Evolutionary conservation across 352 stramenopile species (phyloP), one percentile per base, ranked within the genome.

Genomic region (Thalassiosira livingstoniorum): DNA sequence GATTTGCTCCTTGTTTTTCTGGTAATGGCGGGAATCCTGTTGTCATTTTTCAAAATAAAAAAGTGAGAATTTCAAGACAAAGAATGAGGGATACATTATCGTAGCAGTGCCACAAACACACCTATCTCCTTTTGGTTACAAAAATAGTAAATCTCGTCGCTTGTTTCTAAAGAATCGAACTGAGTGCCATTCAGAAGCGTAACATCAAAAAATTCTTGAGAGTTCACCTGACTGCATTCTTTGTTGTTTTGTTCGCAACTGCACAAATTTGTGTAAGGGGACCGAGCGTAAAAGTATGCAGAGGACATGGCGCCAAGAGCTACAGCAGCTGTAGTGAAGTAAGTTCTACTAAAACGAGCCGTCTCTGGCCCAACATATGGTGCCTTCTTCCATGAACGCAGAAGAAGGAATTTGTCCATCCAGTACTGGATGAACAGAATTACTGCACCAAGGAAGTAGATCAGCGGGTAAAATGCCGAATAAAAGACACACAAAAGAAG

Each of bases 401-500:
- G 66, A 0, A 93, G 60, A 25, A 85, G 88, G 39, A 90, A 93
- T 34, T 83, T 80, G 55, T 86, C 80, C 66, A 87, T 78, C 76
- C 68, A 90, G 42, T 91, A 92, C 47, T 92, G 87, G 15, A 86
- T 25, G 4, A 91, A 77, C 0, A 92, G 67, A 62, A 88, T 92
- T 2, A 79, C 34, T 61, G 82, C 82, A 10, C 86, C 86, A 58
- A 90, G 82, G 42, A 93, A 89, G 53, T 91, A 92, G 15, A 83
- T 72, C 10, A 85, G 39, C n/a, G 89, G 85, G 66, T 90, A 85
- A 32, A 89, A 75, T 54, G 86, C 72, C 35, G 84, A 88, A 65
- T 91, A 93, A 72, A 91, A 92, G 29, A 89, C 89, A n/a, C 78
- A 87, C 0, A 93, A 60, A 55, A 93, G 87, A 18, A 93, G 63